These are phyloP conservation scores for Monosiga brevicollis DNA, from an alignment of 78 protist species.

Conservation along the genomic window DNA sequence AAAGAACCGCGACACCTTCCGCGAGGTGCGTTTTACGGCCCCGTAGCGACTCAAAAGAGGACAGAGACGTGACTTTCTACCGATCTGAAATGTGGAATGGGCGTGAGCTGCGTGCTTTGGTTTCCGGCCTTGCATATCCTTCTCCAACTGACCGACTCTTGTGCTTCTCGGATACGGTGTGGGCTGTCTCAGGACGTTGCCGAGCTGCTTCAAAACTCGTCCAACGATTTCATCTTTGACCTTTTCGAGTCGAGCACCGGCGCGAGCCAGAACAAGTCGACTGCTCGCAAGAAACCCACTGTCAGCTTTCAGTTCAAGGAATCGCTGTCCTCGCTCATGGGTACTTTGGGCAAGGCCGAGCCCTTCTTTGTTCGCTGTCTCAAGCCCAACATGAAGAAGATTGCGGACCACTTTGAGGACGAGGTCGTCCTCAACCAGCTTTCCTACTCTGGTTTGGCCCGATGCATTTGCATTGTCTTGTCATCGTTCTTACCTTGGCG, in stretches of 20 bases:
- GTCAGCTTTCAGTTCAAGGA: conserved; percentile 16
- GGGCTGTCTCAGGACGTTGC: not conserved
- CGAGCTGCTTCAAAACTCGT: not conserved
- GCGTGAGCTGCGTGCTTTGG: not conserved
- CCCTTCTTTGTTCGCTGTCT: conserved; percentile 49
- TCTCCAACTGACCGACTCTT: too few species aligned
- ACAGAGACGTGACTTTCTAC: not conserved
- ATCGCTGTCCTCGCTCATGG: conserved; percentile 2
- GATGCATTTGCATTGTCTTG: conserved; percentile 55
- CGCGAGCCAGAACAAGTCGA: not conserved
- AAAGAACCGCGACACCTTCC: conserved; percentile 37
- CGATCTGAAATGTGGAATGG: not conserved
- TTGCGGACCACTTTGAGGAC: conserved; percentile 1
- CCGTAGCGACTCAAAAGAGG: too few species aligned
- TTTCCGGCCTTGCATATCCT: not conserved
- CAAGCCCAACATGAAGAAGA: conserved; percentile 43
- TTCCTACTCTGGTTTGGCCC: conserved; percentile 60
- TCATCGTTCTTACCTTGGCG: too few species aligned
- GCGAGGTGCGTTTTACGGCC: not conserved
- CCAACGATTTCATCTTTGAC: conserved; percentile 1
- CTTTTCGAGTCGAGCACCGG: not conserved
- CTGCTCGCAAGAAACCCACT: not conserved
- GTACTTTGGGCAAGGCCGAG: not conserved
- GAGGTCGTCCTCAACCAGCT: conserved; percentile 4
- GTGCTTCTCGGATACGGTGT: too few species aligned